Evolutionary conservation across 176 grass and related monocot species (phyloP).

Genomic region (Phyllostachys edulis): DNA sequence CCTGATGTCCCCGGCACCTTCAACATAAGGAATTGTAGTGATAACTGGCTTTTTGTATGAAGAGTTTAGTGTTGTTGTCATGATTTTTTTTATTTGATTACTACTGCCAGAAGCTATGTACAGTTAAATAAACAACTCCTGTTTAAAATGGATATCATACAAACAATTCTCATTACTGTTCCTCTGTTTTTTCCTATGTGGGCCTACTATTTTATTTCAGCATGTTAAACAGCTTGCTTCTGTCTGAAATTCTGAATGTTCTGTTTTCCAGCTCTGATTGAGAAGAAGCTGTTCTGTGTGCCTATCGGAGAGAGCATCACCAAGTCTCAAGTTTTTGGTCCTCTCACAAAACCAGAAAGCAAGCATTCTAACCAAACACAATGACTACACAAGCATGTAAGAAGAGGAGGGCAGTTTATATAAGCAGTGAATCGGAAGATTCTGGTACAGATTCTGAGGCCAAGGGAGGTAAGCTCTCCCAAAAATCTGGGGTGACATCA

Average conservation of each 20-base stretch:
- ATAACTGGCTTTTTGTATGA: background rate
- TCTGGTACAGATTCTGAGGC: slow-evolving; percentile 22
- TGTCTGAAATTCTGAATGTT: slow-evolving; percentile 1
- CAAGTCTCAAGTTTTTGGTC: slow-evolving; percentile 1
- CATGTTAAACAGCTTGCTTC: slow-evolving; percentile 7
- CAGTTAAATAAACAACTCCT: background rate
- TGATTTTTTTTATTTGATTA: slow-evolving; percentile 15
- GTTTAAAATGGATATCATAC: background rate
- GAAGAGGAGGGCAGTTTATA: slow-evolving; percentile 33
- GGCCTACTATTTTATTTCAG: background rate
- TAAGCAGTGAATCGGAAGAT: slow-evolving; percentile 14
- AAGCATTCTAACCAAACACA: background rate
- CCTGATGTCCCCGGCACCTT: too few relatives aligned
- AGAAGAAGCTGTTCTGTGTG: slow-evolving; percentile 1
- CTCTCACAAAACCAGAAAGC: slow-evolving; percentile 15
- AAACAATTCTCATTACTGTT: background rate
- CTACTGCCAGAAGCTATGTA: background rate
- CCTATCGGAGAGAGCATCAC: background rate
- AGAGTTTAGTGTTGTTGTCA: background rate
- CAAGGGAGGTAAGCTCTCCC: slow-evolving; percentile 11
- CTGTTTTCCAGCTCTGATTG: slow-evolving; percentile 21
- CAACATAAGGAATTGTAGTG: background rate
- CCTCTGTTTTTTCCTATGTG: background rate
- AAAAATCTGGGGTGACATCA: slow-evolving; percentile 37
- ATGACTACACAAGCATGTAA: slow-evolving; percentile 27